Evolutionary conservation across 1,284 basidiomycete genomes (phyloP).

Genomic region (Cystobasidium pallidum): DNA sequence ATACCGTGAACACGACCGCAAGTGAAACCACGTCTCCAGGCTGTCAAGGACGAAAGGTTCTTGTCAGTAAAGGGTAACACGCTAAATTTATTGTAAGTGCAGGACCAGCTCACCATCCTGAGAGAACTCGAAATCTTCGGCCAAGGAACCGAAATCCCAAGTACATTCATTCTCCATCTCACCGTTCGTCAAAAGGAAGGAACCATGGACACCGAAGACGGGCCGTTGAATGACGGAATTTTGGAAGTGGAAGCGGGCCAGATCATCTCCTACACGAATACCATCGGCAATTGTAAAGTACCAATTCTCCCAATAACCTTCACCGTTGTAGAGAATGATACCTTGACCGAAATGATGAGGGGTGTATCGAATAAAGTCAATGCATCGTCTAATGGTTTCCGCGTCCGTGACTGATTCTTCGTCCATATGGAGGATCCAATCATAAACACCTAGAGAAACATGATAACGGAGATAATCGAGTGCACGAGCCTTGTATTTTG

Average conservation of each 20-base stretch:
- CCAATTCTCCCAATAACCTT: conserved; percentile 59
- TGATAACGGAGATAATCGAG: conserved; percentile 59
- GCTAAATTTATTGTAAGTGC: background rate
- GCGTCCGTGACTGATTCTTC: conserved; percentile 59
- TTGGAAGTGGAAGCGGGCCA: conserved; percentile 59
- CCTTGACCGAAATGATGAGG: conserved; percentile 59
- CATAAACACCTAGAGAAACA: conserved; percentile 58
- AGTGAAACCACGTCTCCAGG: conserved; percentile 58
- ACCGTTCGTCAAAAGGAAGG: conserved; percentile 59
- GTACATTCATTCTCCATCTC: conserved; percentile 59
- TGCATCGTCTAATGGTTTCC: conserved; percentile 57
- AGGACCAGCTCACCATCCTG: conserved; percentile 52
- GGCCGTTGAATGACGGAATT: conserved; percentile 58
- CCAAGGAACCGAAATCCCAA: conserved; percentile 56
- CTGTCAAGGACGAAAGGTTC: conserved; percentile 31
- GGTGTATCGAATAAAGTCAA: conserved; percentile 58
- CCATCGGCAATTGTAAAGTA: conserved; percentile 59
- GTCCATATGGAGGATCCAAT: conserved; percentile 59
- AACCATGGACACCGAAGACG: conserved; percentile 59
- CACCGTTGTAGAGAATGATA: conserved; percentile 59
- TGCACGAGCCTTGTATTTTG: conserved; percentile 59
- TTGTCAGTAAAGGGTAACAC: background rate
- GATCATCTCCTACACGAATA: conserved; percentile 59
- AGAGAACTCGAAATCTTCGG: conserved; percentile 59
- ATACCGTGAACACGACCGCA: conserved; percentile 58